Evolutionary conservation across 805 yeast genomes (phyloP).

Genomic region (Lipomyces oligophaga): DNA sequence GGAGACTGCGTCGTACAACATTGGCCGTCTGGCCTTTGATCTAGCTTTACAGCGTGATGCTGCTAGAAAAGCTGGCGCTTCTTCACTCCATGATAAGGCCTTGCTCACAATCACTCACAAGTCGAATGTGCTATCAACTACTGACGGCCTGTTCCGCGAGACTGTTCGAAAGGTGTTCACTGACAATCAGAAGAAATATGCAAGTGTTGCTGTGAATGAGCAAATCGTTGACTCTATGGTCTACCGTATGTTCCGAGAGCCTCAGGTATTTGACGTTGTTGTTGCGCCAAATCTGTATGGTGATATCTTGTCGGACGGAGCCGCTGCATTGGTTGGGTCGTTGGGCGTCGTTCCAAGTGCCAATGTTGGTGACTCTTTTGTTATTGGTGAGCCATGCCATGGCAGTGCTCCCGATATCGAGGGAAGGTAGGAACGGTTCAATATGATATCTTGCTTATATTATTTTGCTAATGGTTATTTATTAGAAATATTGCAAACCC

Average conservation of each 20-base stretch:
- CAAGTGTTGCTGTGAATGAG: constrained; percentile 67
- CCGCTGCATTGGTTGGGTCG: constrained; percentile 96
- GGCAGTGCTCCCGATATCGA: constrained; percentile 99
- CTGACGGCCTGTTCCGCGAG: constrained; percentile 97
- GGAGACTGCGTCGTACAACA: constrained; percentile 78
- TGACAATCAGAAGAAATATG: constrained; percentile 51
- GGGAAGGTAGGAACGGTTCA: constrained; percentile 64
- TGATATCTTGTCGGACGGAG: constrained; percentile 95
- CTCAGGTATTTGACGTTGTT: constrained; percentile 93
- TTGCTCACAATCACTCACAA: constrained; percentile 91
- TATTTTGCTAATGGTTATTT: background rate
- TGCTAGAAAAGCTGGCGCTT: constrained; percentile 52
- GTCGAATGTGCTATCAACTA: constrained; percentile 85
- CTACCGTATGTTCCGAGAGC: constrained; percentile 97
- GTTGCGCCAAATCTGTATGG: constrained; percentile 99
- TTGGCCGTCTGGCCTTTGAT: constrained; percentile 86
- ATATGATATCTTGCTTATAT: background rate
- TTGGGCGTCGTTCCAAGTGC: constrained; percentile 98
- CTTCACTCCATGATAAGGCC: constrained; percentile 50
- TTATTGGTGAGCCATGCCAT: constrained; percentile 98
- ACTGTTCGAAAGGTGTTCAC: constrained; percentile 61
- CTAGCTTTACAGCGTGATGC: constrained; percentile 88
- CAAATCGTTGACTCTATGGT: constrained; percentile 99
- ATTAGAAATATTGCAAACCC: constrained; percentile 72
- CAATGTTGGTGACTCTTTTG: constrained; percentile 92